A percentile compares a stretch with the other conserved stretches of the same genome.
Conservation (phyloP, 345 rosid species). For the Balakata baccata region DNA sequence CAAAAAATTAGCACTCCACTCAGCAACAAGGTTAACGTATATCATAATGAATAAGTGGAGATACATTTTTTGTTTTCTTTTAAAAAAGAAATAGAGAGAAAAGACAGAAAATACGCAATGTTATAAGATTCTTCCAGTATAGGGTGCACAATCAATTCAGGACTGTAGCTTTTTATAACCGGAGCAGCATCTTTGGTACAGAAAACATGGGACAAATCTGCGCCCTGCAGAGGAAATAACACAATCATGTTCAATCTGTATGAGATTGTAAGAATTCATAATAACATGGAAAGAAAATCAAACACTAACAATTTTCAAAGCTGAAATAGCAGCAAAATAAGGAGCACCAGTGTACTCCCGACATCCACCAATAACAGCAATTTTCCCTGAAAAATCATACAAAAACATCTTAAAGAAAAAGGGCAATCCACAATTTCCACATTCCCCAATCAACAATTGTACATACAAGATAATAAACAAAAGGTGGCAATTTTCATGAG, state of each 20-base stretch:
- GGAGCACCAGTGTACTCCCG: conserved; percentile 99
- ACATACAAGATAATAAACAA: neutral
- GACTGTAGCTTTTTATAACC: conserved; percentile 92
- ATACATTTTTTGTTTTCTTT: too few relatives aligned
- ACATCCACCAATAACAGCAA: conserved; percentile 95
- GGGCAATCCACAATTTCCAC: neutral
- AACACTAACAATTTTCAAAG: conserved; percentile 69
- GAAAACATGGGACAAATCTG: conserved; percentile 96
- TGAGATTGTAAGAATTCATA: neutral
- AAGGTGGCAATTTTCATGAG: neutral
- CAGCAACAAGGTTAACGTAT: conserved; percentile 4
- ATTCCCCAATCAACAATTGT: neutral
- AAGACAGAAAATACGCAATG: conserved; percentile 44
- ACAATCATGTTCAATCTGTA: neutral
- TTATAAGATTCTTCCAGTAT: conserved; percentile 79
- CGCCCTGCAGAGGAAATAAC: conserved; percentile 53
- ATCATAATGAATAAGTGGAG: neutral
- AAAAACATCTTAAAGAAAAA: neutral
- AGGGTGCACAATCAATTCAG: conserved; percentile 93
- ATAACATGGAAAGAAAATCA: neutral
- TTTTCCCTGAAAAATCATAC: conserved; percentile 51
- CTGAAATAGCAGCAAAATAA: conserved; percentile 96
- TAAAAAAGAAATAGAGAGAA: neutral
- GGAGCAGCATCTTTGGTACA: conserved; percentile 95
- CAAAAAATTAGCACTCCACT: conserved; percentile 14